Base-by-base conservation (phyloP, 75 land plant genomes). In the Pinus albicaulis region DNA sequence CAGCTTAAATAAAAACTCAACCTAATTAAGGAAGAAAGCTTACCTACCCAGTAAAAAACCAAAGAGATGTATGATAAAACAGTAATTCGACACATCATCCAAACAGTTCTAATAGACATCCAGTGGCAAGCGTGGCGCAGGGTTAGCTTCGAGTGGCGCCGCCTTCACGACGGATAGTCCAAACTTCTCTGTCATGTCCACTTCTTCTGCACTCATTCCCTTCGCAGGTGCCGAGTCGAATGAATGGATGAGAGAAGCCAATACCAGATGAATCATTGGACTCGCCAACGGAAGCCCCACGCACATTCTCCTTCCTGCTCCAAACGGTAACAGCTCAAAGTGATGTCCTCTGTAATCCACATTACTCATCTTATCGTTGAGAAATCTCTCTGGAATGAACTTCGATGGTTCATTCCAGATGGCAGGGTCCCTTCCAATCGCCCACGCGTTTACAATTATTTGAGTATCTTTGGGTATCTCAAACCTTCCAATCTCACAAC, bases 151-250 rank as follows among this genome's bases (percentile, higher is more conserved):
- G 76, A 92, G 56, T 0, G 89, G 88, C 52, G 25, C 79, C 4
- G 78, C 84, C 57, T 84, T 63, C 10, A 80, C 91, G 66, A 85
- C 60, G 5, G 88, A 84, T 11, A 89, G 62, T 68, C 92, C 92
- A 76, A 85, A 86, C 5, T 81, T 85, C 76, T 89, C 95, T 5
- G 83, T 86, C 95, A 92, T 92, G 74, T 90, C 80, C 56, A 92
- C 58, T 71, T 92, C 78, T 76, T 87, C 85, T 5, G 82, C 59
- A n/a, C 17, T 16, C 62, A 55, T 61, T 2, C 87, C 91, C 4
- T 61, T 77, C 4, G 89, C 80, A 61, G 87, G 20, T 53, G 66
- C 77, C 85, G 84, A 92, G 55, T 92, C 82, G 48, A 92, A 92
- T 0, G 78, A 76, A 25, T 92, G 92, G 25, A 86, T 77, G 62